phyloP scores from a whole-genome alignment of 129 eudicot genomes.

The Chrysanthemum seticuspe region DNA sequence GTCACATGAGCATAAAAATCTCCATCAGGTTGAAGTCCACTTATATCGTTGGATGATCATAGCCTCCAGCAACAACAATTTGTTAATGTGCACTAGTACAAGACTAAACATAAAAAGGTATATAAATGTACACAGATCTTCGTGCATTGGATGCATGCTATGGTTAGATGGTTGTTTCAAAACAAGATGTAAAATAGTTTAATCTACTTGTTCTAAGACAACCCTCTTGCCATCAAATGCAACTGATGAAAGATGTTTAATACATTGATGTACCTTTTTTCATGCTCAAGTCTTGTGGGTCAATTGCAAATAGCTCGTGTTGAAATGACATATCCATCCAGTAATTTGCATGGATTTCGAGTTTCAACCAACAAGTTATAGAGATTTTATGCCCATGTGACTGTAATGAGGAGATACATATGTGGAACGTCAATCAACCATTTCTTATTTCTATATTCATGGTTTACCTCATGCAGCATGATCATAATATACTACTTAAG shows the following conservation, averaged over 20 bases:
- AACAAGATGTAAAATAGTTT: too few relatives aligned
- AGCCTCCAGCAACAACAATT: too few relatives aligned
- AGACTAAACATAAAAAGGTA: too few relatives aligned
- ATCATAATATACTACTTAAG: background rate
- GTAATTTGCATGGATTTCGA: background rate
- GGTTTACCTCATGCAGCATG: too few relatives aligned
- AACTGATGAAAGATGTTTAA: background rate
- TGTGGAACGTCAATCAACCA: background rate
- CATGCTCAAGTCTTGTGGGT: background rate
- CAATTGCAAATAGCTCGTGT: background rate
- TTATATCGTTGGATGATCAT: too few relatives aligned
- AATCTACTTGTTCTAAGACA: background rate
- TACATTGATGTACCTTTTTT: background rate
- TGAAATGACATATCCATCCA: background rate
- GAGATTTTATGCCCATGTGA: background rate
- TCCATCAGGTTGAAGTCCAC: too few relatives aligned
- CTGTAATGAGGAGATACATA: background rate
- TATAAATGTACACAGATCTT: too few relatives aligned
- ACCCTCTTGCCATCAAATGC: background rate
- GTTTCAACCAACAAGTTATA: background rate
- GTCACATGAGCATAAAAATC: too few relatives aligned
- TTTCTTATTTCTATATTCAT: too few relatives aligned
- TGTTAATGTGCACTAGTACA: too few relatives aligned
- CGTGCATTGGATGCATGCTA: too few relatives aligned
- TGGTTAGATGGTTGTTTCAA: too few relatives aligned